Evolutionary conservation across 2,329 filamentous ascomycete species (phyloP), one percentile per base, ranked within the genome.

Genomic region (Blastomyces parvus): DNA sequence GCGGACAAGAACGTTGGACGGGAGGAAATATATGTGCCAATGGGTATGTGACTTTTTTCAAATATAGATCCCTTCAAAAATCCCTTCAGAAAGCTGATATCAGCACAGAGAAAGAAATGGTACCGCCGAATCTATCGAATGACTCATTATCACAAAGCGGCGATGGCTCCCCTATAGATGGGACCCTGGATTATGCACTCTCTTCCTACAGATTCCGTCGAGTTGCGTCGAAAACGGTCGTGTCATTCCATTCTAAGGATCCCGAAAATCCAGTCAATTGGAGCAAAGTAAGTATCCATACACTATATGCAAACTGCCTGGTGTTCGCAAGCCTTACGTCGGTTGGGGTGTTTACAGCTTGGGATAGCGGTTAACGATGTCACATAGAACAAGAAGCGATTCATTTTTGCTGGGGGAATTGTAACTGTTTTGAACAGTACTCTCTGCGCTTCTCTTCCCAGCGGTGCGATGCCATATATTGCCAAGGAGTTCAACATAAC

Each of bases 341-440:
- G 27, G 22, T 50, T 11, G 36, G 42, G 42, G 2, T 7, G 14
- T 48, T 36, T n/a, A 13, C 14, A 25, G 11, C 50, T 7, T 22
- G 30, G 30, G 60, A 52, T 14, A 52, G 25, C 27, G 5, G 19
- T 14, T 61, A 57, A 55, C 27, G 30, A 52, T 30, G n/a, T 59
- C 19, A 25, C 48, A 7, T 59, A 71, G 70, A 65, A 59, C 44
- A 74, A 71, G 66, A 78, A 77, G 63, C 63, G 71, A 7, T 70
- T 75, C 33, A 67, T 77, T n/a, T 67, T 77, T 36, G 59, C 69
- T 9, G 69, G 72, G 33, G 76, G 76, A 60, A 67, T 72, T 9
- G 58, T 70, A 11, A 64, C 55, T 3, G 73, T 75, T 0, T 75
- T 79, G 0, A 78, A 79, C 68, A 77, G 74, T 63, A 77, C 76